These are phyloP conservation scores for Xylaria palmicola DNA, from an alignment of 495 filamentous ascomycete genomes.

Conservation along the genomic window DNA sequence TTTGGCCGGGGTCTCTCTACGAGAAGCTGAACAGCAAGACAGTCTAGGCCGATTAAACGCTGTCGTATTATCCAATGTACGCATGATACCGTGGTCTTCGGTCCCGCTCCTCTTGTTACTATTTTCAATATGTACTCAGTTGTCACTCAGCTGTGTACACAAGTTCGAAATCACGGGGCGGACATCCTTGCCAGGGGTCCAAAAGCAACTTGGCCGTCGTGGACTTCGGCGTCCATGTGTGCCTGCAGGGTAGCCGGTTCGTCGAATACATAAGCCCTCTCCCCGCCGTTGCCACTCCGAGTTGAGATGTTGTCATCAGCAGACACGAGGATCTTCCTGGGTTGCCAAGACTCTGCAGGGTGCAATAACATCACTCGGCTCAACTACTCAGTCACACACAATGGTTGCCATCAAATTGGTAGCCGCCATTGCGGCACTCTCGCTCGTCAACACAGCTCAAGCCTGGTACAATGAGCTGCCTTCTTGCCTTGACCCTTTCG, in stretches of 20 bases:
- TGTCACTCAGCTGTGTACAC: too few relatives aligned
- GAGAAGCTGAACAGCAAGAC: constrained; percentile 11
- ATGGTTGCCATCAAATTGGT: constrained; percentile 12
- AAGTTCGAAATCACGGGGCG: not conserved
- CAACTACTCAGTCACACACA: not conserved
- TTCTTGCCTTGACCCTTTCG: constrained; percentile 41
- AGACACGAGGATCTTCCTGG: not conserved
- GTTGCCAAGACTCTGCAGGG: not conserved
- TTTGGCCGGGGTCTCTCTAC: not conserved
- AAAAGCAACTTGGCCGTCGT: not conserved
- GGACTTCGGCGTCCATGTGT: not conserved
- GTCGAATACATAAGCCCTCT: constrained; percentile 2
- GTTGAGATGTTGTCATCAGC: constrained; percentile 6
- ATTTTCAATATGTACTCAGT: constrained; percentile 2
- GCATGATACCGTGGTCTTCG: not conserved
- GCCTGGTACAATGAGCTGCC: constrained; percentile 42
- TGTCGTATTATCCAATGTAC: constrained; percentile 3
- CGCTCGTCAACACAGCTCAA: constrained; percentile 29
- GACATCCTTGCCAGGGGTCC: constrained; percentile 3
- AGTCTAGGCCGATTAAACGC: constrained; percentile 5
- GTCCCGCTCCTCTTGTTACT: not conserved
- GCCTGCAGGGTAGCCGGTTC: not conserved
- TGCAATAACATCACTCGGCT: not conserved
- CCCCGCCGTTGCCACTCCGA: not conserved
- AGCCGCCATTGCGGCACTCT: constrained; percentile 32